A percentile compares a stretch with the other conserved stretches of the same genome.
phyloP scores from a whole-genome alignment of 108 stramenopile species.

The Mayamaea pseudoterrestris region DNA sequence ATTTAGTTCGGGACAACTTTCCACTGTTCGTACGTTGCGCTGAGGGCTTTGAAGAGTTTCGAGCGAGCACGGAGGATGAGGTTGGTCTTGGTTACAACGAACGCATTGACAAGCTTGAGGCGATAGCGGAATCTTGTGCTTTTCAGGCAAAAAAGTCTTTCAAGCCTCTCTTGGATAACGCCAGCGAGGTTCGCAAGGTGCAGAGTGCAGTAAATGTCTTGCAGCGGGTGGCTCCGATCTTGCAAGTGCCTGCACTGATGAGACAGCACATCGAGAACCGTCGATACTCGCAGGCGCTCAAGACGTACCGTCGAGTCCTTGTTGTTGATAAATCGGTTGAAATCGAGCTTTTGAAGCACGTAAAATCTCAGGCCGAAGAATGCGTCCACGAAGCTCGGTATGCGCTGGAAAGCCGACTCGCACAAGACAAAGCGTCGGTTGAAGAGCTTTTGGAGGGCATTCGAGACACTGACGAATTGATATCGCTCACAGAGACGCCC shows the following conservation, averaged over 20 bases:
- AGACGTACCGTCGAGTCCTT: conserved; percentile 76
- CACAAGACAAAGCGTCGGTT: conserved; percentile 56
- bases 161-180: conserved; percentile 81
- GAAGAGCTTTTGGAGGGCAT: conserved; percentile 61
- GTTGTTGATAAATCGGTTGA: conserved; percentile 65
- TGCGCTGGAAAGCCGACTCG: conserved; percentile 63
- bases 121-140: conserved; percentile 51
- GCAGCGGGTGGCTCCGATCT: conserved; percentile 65
- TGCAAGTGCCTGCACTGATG: conserved; percentile 76
- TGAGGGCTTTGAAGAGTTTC: conserved; percentile 77
- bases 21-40: conserved; percentile 78
- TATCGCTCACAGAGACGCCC: too few relatives aligned
- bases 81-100: conserved; percentile 36
- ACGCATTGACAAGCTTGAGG: conserved; percentile 61
- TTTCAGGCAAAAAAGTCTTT: conserved; percentile 77
- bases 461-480: conserved; percentile 67
- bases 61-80: conserved; percentile 22
- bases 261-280: conserved; percentile 79
- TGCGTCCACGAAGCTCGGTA: conserved; percentile 67
- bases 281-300: conserved; percentile 66
- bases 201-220: conserved; percentile 76
- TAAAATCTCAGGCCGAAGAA: conserved; percentile 66
- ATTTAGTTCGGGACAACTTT: conserved; percentile 81
- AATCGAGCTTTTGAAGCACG: conserved; percentile 65
- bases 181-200: conserved; percentile 79